Base-by-base conservation (phyloP, 1,284 basidiomycete species). In the Sporisorium sorghi region DNA sequence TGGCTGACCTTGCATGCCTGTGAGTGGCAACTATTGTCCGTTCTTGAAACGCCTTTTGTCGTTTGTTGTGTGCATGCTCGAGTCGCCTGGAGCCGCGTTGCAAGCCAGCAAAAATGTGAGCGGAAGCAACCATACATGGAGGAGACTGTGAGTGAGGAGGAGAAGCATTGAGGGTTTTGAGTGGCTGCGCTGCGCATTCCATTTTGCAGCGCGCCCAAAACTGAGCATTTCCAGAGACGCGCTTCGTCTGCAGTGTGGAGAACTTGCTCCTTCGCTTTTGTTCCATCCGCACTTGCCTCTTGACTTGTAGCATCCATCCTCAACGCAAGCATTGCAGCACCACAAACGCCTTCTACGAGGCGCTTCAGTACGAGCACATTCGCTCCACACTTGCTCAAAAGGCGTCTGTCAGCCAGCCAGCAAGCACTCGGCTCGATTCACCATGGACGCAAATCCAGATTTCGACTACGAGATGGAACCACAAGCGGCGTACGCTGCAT, bases 401-500 rank as follows among this genome's bases (percentile, higher is more conserved):
- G n/a, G n/a, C n/a, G n/a, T n/a, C n/a, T n/a, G n/a, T 1, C 15
- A 3, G 19, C n/a, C 26, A 26, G 28, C 26, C 19, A 23, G 51
- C 39, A 23, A 53, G 50, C 37, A 42, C 24, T 35, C 15, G 35
- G 17, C 24, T 35, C 15, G 35, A 11, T 21, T 35, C 56, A 63
- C 15, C n/a, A 74, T 69, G 67, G 55, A 68, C 33, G 53, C 60
- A 17, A 49, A 58, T 39, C 42, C 61, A 8, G 56, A 66, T 19
- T 57, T 46, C 33, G 72, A 74, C 39, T 74, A 74, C 56, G 72
- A 74, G 54, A 74, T 74, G 72, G 59, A 62, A 21, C 58, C 66
- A 10, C 51, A 58, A 39, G 48, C 58, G 28, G 48, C 43, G 2
- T 46, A 52, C 11, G 44, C 52, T 17, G 43, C 21, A 1, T 30